A percentile compares a stretch with the other conserved stretches of the same genome.
phyloP scores from a whole-genome alignment of 163 green algal genomes.

The Picocystis sp. region DNA sequence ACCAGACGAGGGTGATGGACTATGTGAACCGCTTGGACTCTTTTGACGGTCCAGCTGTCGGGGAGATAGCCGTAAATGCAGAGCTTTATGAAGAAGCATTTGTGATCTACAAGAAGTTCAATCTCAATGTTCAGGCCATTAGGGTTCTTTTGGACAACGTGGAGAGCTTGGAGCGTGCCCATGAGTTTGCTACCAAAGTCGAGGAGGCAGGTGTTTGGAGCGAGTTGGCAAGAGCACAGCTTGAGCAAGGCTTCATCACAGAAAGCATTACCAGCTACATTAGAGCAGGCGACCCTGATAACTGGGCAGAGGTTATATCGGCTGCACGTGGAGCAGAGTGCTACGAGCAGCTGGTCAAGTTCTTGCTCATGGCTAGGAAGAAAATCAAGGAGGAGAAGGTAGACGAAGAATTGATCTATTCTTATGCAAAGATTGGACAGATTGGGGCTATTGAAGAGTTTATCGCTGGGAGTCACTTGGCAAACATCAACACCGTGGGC shows the following conservation, averaged over 20 bases:
- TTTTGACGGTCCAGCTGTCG: slow-evolving; percentile 71
- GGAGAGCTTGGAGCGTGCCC: slow-evolving; percentile 61
- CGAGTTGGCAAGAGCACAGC: slow-evolving; percentile 80
- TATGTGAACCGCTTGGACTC: slow-evolving; percentile 97
- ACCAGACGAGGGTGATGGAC: slow-evolving; percentile 81
- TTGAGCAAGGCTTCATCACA: slow-evolving; percentile 44
- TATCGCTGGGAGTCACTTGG: slow-evolving; percentile 35
- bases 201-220: slow-evolving; percentile 85
- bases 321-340: slow-evolving; percentile 15
- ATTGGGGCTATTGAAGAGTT: slow-evolving; percentile 90
- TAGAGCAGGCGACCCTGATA: slow-evolving; percentile 41
- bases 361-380: slow-evolving; percentile 93
- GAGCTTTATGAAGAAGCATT: slow-evolving; percentile 90
- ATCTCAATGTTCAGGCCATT: slow-evolving; percentile 64
- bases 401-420: slow-evolving; percentile 91
- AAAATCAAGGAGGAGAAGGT: slow-evolving; percentile 81
- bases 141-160: slow-evolving; percentile 73
- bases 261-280: slow-evolving; percentile 86
- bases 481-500: slow-evolving; percentile 38
- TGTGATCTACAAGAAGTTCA: slow-evolving; percentile 98
- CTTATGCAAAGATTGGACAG: slow-evolving; percentile 74
- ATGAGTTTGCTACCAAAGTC: slow-evolving; percentile 86
- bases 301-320: slow-evolving; percentile 37
- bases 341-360: slow-evolving; percentile 86
- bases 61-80: slow-evolving; percentile 70